Evolutionary conservation across 306 rosid genomes (phyloP), one percentile per base, ranked within the genome.

Genomic region (Cercis canadensis): DNA sequence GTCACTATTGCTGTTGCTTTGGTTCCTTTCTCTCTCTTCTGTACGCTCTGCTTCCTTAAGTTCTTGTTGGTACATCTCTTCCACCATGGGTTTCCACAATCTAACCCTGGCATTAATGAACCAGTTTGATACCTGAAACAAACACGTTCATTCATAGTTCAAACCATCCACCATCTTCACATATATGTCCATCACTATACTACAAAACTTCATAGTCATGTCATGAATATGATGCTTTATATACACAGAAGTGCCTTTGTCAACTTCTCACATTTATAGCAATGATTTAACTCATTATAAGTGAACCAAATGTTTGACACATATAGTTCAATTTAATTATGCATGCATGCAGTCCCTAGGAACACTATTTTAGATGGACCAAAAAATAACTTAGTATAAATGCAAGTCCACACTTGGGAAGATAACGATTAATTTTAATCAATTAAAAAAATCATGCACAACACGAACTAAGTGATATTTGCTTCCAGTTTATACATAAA

Each of bases 61-160:
- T 78, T 95, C 99, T 83, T 92, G 96, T 72, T 95, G 97, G 80
- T 95, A 95, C 99, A 95, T 95, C 52, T 95, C 97, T 80, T 95
- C 99, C 60, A 95, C 99, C 99, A 95, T 95, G 76, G 99, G 99
- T 87, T 95, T 95, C 99, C 99, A 95, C 99, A 95, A 86, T 68
- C 99, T 82, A 63, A 95, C 99, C 86, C 99, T 92, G 17, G 99
- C 99, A 88, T 95, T 95, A 33, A 95, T 95, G 92, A 95, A 95
- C 99, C 99, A 95, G 71, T 95, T 95, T 77, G 99, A 95, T 32
- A 95, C 99, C 99, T 95, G 82, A 45, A 37, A 40, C 32, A 40
- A 29, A 41, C 56, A 24, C 29, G 29, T 24, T 24, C 29, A 24
- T 24, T 24, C 29, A 24, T 1, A 24, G 11, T 49, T 67, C 4